A percentile compares a stretch with the other conserved stretches of the same genome.
Evolutionary conservation across 208 protist genomes (phyloP).

Genomic region (Willaertia magna): DNA sequence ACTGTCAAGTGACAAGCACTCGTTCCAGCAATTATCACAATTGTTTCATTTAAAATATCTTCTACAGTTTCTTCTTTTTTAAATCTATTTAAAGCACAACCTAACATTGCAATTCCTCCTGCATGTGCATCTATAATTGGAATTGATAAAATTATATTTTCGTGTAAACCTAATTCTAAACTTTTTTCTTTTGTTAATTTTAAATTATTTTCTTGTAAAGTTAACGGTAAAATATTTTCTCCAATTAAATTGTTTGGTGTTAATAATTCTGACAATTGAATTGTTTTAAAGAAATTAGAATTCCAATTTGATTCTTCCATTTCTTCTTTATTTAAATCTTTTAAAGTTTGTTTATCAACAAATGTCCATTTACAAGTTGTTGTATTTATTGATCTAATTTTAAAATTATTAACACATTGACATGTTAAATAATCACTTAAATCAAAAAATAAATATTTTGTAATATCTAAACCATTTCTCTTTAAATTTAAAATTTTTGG

Average conservation of each 20-base stretch:
- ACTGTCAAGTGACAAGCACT: slow-evolving; percentile 22
- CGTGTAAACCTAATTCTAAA: neutral
- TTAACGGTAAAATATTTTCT: neutral
- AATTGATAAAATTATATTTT: neutral
- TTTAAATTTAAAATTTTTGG: slow-evolving; percentile 27
- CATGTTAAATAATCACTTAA: slow-evolving; percentile 21
- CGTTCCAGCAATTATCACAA: slow-evolving; percentile 24
- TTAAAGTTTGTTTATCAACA: neutral
- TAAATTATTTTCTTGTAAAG: no score
- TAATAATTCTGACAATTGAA: slow-evolving; percentile 11
- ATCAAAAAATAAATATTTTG: slow-evolving; percentile 8
- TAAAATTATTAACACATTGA: neutral
- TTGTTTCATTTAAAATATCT: neutral
- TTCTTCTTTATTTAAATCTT: neutral
- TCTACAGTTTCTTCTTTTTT: neutral
- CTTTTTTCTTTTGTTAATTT: neutral
- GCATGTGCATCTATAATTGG: slow-evolving; percentile 28
- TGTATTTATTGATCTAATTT: slow-evolving; percentile 18
- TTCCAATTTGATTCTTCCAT: neutral
- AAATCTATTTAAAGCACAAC: neutral
- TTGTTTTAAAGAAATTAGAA: neutral
- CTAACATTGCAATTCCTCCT: slow-evolving; percentile 14
- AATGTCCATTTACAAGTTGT: slow-evolving; percentile 25
- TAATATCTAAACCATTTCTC: slow-evolving; percentile 4
- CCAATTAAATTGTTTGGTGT: neutral